A percentile compares a stretch with the other conserved stretches of the same genome.
Evolutionary conservation across 2,329 filamentous ascomycete species (phyloP).

Genomic region (Alternaria sp.): DNA sequence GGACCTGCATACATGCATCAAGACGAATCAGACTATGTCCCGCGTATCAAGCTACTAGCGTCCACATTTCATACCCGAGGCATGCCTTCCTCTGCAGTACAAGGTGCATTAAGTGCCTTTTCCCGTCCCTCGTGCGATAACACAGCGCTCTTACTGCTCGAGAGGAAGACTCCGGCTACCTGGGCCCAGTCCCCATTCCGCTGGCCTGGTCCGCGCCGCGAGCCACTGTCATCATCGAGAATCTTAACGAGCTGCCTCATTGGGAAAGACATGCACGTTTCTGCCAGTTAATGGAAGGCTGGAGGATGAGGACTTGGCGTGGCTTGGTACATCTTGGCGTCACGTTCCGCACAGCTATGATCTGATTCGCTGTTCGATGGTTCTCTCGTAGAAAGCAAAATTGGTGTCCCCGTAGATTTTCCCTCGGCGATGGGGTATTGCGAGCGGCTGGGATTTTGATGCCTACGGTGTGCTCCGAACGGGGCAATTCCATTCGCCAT

Average conservation of each 20-base stretch:
- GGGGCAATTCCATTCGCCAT: conserved; percentile 10
- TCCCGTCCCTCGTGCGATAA: conserved; percentile 38
- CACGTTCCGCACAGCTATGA: conserved; percentile 24
- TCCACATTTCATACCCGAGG: conserved; percentile 18
- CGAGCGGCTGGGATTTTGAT: conserved; percentile 4
- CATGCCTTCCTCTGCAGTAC: conserved; percentile 17
- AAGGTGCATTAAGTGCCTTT: conserved; percentile 15
- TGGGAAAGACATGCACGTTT: conserved; percentile 21
- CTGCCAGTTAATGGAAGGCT: conserved; percentile 11
- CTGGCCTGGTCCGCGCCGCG: conserved; percentile 25
- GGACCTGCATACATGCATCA: conserved; percentile 30
- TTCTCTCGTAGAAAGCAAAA: background rate
- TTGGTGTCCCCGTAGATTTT: conserved; percentile 5
- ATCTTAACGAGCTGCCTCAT: conserved; percentile 35
- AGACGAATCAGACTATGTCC: conserved; percentile 5
- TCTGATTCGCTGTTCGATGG: conserved; percentile 23
- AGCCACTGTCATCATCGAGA: conserved; percentile 27
- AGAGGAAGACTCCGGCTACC: conserved; percentile 26
- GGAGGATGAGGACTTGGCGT: conserved; percentile 3
- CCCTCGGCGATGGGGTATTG: conserved; percentile 23
- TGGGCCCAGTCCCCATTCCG: conserved; percentile 23
- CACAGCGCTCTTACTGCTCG: conserved; percentile 40
- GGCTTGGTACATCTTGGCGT: conserved; percentile 22
- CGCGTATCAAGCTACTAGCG: conserved; percentile 15
- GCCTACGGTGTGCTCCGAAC: conserved; percentile 16